These are phyloP conservation scores for Monosporascus cannonballus DNA, from an alignment of 2,329 filamentous ascomycete species.

Conservation along the genomic window DNA sequence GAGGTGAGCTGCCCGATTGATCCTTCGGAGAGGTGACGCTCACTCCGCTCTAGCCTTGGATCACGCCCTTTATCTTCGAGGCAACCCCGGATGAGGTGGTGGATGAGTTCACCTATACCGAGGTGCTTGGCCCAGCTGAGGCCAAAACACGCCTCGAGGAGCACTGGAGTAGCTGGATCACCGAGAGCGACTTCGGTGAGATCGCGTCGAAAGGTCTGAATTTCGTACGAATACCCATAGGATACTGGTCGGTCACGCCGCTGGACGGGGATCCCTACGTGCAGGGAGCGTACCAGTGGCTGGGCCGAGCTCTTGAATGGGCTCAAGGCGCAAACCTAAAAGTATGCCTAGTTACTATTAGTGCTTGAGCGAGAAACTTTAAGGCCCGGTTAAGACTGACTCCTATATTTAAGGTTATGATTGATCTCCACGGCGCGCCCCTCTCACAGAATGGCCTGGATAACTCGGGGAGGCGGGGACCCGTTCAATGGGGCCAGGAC, in stretches of 20 bases:
- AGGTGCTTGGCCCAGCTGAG: conserved; percentile 38
- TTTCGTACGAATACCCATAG: conserved; percentile 51
- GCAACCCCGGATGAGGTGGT: conserved; percentile 32
- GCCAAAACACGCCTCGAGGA: conserved; percentile 36
- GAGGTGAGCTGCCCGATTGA: conserved; percentile 3
- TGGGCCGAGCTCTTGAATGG: conserved; percentile 53
- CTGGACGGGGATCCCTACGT: conserved; percentile 43
- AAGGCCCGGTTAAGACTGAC: background rate
- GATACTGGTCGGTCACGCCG: conserved; percentile 54
- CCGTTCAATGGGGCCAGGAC: conserved; percentile 24
- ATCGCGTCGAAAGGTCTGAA: conserved; percentile 53
- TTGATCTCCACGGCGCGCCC: conserved; percentile 53
- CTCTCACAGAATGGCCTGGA: conserved; percentile 57
- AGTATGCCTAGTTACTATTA: background rate
- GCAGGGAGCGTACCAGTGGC: conserved; percentile 31
- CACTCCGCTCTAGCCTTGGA: conserved; percentile 60
- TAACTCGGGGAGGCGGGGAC: conserved; percentile 48
- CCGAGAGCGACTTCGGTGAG: conserved; percentile 46
- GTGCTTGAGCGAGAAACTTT: background rate
- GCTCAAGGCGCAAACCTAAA: conserved; percentile 32
- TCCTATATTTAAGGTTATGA: conserved; percentile 43
- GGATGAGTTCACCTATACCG: conserved; percentile 45
- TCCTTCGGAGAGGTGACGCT: background rate
- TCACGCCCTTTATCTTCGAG: conserved; percentile 66
- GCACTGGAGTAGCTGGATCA: conserved; percentile 46